Base-by-base conservation (phyloP, 2,329 filamentous ascomycete genomes). In the Aureobasidium melanogenum region DNA sequence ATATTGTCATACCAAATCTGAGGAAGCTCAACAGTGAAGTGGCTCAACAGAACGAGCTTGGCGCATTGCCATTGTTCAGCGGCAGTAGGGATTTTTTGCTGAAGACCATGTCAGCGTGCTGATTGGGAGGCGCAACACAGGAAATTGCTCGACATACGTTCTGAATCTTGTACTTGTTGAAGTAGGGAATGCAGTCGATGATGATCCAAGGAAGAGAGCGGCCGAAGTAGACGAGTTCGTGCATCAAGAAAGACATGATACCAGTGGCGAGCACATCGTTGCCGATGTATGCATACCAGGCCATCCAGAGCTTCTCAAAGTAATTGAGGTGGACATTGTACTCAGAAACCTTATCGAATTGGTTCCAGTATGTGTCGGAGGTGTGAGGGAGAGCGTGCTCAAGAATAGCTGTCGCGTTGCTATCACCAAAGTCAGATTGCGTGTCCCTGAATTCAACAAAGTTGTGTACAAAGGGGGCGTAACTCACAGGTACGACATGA, bases 211-310 rank as follows among this genome's bases (percentile, higher is more conserved):
- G 94, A 63, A 97, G 73, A 63, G 82, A 88, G 67, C 94, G 87
- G 69, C 94, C 94, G 71, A 97, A 99, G 81, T 99, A 99, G 70
- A 99, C 84, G 43, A 85, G 60, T 77, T 99, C 94, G 80, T 99
- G 94, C 84, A 97, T 90, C 67, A 88, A 77, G 75, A 99, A 99
- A 70, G 91, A 96, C 89, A 97, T 88, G 79, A 99, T 94, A 64
- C 94, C 94, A 3, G 94, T 99, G 63, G 94, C 94, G 64, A 99
- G 86, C 60, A 89, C 87, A 77, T 99, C 94, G 75, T 99, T 99
- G 75, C 96, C 90, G 88, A 97, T 96, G 83, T 87, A 99, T 17
- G 93, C 84, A 75, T 99, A 99, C 93, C 91, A 97, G 43, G 91
- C 86, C 54, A 89, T 88, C 94, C 94, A 99, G 67, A 96, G 81